Conservation (phyloP, 2,329 filamentous ascomycete genomes). For the Penicillium sp. region DNA sequence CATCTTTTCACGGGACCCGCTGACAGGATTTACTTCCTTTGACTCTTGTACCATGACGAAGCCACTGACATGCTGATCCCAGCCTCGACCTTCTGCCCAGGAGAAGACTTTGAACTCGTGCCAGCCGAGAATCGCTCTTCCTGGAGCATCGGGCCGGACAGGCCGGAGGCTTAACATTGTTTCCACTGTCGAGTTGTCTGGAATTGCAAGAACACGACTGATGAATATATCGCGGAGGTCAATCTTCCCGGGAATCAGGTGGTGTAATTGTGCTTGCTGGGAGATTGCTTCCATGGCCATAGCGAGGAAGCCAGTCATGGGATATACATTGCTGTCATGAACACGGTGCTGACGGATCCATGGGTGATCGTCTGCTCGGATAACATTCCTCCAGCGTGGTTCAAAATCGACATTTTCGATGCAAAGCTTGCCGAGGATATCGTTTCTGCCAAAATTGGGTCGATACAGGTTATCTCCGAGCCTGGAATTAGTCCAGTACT, state of each 20-base stretch:
- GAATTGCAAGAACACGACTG: conserved; percentile 23
- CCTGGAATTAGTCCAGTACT: conserved; percentile 25
- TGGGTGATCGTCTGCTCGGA: conserved; percentile 27
- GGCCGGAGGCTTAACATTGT: conserved; percentile 24
- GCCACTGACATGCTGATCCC: conserved; percentile 29
- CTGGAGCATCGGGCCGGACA: conserved; percentile 15
- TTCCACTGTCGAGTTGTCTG: conserved; percentile 23
- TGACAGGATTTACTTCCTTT: conserved; percentile 22
- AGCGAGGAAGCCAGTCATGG: conserved; percentile 28
- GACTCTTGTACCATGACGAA: conserved; percentile 26
- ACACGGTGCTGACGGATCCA: conserved; percentile 28
- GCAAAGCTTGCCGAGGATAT: conserved; percentile 23
- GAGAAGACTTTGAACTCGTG: conserved; percentile 31
- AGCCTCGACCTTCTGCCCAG: conserved; percentile 25
- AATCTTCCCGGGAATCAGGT: conserved; percentile 22
- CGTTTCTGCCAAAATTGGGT: conserved; percentile 19
- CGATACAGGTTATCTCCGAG: conserved; percentile 21
- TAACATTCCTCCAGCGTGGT: conserved; percentile 28
- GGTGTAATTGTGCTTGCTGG: conserved; percentile 25
- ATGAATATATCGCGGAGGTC: conserved; percentile 27
- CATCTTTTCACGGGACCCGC: conserved; percentile 13
- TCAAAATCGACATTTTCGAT: conserved; percentile 27
- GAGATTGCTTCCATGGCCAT: conserved; percentile 30
- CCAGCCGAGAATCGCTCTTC: conserved; percentile 26
- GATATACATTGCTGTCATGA: conserved; percentile 25